phyloP scores from a whole-genome alignment of 2,329 filamentous ascomycete genomes.

The Ascosphaera aggregata region DNA sequence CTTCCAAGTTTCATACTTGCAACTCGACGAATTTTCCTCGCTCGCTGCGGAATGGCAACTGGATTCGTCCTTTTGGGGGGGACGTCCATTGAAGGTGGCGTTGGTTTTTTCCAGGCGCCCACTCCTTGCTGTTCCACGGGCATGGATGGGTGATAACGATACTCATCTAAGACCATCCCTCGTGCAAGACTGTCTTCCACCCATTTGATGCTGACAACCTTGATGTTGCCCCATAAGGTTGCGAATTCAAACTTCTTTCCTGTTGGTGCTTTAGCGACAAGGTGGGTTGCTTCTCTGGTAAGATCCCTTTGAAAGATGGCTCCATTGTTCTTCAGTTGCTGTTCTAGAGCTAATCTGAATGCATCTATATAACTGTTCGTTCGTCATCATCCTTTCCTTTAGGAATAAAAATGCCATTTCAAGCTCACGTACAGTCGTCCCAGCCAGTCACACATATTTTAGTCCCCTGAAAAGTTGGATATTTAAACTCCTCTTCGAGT shows the following conservation, averaged over 20 bases:
- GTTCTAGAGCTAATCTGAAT: constrained; percentile 46
- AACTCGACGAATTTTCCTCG: constrained; percentile 65
- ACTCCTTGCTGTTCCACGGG: constrained; percentile 47
- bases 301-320: constrained; percentile 75
- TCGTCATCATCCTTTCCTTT: constrained; percentile 1
- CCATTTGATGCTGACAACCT: constrained; percentile 66
- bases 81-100: constrained; percentile 9
- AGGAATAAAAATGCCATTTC: not conserved
- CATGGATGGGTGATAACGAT: constrained; percentile 55
- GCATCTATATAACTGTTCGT: constrained; percentile 22
- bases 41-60: constrained; percentile 28
- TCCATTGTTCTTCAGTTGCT: constrained; percentile 44
- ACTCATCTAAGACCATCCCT: constrained; percentile 77
- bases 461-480: constrained; percentile 26
- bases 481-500: constrained; percentile 36
- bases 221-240: constrained; percentile 49
- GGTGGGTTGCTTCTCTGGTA: constrained; percentile 64
- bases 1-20: constrained; percentile 63
- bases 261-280: constrained; percentile 55
- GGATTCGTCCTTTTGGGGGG: constrained; percentile 6
- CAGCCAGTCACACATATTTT: constrained; percentile 48
- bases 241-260: constrained; percentile 84
- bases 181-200: constrained; percentile 58
- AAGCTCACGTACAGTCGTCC: constrained; percentile 34
- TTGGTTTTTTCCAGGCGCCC: constrained; percentile 46